Base-by-base conservation (phyloP, 192 early-diverging fungal species). In the Radiomyces spectabilis region DNA sequence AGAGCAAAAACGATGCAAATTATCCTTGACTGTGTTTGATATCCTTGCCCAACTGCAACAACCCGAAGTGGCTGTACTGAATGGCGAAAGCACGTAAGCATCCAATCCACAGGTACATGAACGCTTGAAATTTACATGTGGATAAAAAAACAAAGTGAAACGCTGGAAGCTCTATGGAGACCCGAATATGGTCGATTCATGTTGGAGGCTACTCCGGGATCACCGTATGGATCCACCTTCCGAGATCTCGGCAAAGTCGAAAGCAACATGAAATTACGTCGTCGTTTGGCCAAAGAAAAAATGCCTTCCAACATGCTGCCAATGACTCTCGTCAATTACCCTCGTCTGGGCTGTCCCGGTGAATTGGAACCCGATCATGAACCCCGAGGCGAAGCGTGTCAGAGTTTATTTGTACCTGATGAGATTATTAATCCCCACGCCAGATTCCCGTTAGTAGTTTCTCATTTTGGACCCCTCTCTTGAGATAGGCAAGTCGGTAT, bases 181-280 rank as follows among this genome's bases (percentile, higher is more conserved):
- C 94, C 94, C 30, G 96, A 99, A 66, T 99, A 93, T 68, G 96
- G 90, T 15, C 78, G 92, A 25, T 99, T 87, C 74, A 99, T 99
- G 96, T 71, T 96, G 57, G 95, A 98, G 75, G 88, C 87, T 37
- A 96, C 95, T 0, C 96, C 96, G 7, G 92, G 91, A 4, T 64
- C 74, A 13, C 96, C 96, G 0, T 98, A 97, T 68, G 91, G 90
- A 46, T 79, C 84, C 19, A 83, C 84, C 9, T 72, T 95, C 25
- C 62, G 78, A 25, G 91, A 95, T 59, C 65, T 97, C 19, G 64
- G 90, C 19, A 75, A 68, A 19, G 93, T 97, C 3, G 92, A 98
- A 63, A 70, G 76, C 29, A 97, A 90, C 74, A 98, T 98, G 96
- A 71, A 74, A 35, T 49, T 71, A 21, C 55, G 94, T 63, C 89